A percentile compares a stretch with the other conserved stretches of the same genome.
phyloP scores from a whole-genome alignment of 2,329 filamentous ascomycete genomes.

The Coniochaeta sp. region DNA sequence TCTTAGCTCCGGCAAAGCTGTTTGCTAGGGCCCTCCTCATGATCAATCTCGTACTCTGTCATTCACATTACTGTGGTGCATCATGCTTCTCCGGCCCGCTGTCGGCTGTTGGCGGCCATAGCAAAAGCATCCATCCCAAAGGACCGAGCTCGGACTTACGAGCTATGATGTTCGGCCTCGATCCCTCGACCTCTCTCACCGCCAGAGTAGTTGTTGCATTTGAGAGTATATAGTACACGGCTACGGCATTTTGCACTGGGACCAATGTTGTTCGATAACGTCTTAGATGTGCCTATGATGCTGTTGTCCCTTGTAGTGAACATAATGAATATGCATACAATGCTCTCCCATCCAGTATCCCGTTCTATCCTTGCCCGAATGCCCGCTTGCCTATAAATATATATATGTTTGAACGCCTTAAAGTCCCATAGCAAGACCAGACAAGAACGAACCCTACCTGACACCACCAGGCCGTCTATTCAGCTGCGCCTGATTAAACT shows the following conservation, averaged over 20 bases:
- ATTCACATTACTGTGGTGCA: too few species aligned
- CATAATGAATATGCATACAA: not conserved
- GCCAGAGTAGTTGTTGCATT: not conserved
- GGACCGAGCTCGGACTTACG: not conserved
- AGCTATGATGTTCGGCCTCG: not conserved
- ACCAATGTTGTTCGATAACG: not conserved
- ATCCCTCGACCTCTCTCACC: not conserved
- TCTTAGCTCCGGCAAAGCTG: too few species aligned
- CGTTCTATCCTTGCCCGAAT: not conserved
- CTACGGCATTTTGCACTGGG: not conserved
- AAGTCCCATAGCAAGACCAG: not conserved
- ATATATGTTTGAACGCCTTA: not conserved
- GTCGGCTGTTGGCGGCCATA: too few species aligned
- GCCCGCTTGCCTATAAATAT: not conserved
- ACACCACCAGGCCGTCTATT: conserved; percentile 32
- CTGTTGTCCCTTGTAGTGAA: not conserved
- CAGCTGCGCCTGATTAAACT: conserved; percentile 50
- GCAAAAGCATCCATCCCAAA: too few species aligned
- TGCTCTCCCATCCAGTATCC: not conserved
- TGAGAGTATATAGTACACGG: not conserved
- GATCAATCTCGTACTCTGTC: too few species aligned
- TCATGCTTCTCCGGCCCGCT: too few species aligned
- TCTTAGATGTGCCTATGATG: not conserved
- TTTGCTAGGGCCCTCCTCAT: too few species aligned
- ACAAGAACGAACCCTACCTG: not conserved